Conservation (phyloP, 192 early-diverging fungal genomes). For the Coemansia guatemalensis region DNA sequence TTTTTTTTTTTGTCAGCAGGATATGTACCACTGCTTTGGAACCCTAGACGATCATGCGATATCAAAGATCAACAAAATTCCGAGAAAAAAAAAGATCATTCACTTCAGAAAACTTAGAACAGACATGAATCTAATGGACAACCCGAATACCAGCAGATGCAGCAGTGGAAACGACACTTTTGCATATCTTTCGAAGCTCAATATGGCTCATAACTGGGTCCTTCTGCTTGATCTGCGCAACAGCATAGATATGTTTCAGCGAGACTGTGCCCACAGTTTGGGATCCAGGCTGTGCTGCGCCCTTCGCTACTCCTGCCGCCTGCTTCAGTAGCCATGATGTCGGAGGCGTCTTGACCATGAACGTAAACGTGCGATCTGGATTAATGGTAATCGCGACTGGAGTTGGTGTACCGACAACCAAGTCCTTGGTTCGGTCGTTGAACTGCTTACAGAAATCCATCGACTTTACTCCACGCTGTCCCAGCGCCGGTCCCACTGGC, state of each 20-base stretch:
- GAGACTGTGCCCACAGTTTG: conserved; percentile 76
- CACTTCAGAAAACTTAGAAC: no score
- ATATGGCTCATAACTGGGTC: conserved; percentile 77
- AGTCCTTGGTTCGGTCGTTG: conserved; percentile 92
- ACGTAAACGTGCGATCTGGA: conserved; percentile 90
- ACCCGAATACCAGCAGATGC: conserved; percentile 83
- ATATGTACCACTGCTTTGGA: no score
- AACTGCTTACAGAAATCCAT: conserved; percentile 99
- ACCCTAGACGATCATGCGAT: no score
- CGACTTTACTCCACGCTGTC: conserved; percentile 94
- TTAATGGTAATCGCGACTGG: conserved; percentile 83
- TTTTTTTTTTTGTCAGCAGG: no score
- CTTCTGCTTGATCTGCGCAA: conserved; percentile 84
- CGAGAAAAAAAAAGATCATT: no score
- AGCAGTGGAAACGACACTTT: conserved; percentile 74
- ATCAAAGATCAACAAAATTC: no score
- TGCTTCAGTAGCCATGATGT: conserved; percentile 85
- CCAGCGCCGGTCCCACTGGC: conserved; percentile 92
- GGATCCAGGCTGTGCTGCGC: conserved; percentile 73
- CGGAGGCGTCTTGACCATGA: conserved; percentile 82
- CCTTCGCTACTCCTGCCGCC: conserved; percentile 87
- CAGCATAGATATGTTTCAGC: conserved; percentile 94
- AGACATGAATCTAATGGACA: conserved; percentile 39
- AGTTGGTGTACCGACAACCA: conserved; percentile 76
- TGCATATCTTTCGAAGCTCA: conserved; percentile 66